These are phyloP conservation scores for Rhododendron ferrugineum DNA, from an alignment of 148 eudicot genomes.

Conservation along the genomic window DNA sequence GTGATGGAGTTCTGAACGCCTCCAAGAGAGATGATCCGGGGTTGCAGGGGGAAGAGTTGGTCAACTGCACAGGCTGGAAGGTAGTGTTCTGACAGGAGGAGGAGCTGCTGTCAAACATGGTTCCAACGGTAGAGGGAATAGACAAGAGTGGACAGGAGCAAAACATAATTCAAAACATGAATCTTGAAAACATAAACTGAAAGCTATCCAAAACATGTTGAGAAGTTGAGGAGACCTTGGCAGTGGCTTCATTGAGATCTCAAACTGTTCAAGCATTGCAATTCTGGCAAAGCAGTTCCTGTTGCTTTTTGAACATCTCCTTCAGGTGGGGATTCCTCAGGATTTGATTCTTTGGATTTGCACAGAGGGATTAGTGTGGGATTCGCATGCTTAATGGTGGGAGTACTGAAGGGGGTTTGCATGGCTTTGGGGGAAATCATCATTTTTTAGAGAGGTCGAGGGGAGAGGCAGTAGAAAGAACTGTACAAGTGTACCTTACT, in stretches of 20 bases:
- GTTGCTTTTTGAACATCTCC: slow-evolving; percentile 59
- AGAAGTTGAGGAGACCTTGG: slow-evolving; percentile 48
- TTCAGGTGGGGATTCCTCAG: slow-evolving; percentile 28
- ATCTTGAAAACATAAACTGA: not conserved
- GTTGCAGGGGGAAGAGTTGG: too few relatives aligned
- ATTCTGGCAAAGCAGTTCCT: slow-evolving; percentile 70
- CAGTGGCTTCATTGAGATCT: slow-evolving; percentile 79
- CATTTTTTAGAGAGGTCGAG: not conserved
- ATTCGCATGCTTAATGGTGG: slow-evolving; percentile 19
- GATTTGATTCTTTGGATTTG: slow-evolving; percentile 37
- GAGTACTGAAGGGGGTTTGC: slow-evolving; percentile 35
- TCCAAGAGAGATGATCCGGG: too few relatives aligned
- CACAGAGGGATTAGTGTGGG: slow-evolving; percentile 22
- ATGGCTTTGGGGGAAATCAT: slow-evolving; percentile 61
- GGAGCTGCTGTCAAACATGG: too few relatives aligned
- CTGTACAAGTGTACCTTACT: not conserved
- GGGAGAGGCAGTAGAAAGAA: slow-evolving; percentile 4
- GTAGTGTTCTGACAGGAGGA: too few relatives aligned
- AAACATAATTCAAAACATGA: not conserved
- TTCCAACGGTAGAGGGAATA: too few relatives aligned
- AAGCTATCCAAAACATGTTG: not conserved
- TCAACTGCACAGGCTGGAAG: too few relatives aligned
- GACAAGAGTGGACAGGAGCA: too few relatives aligned
- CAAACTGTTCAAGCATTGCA: slow-evolving; percentile 75
- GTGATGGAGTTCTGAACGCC: too few relatives aligned